phyloP scores from a whole-genome alignment of 805 yeast species.

The Hanseniaspora occidentalis region DNA sequence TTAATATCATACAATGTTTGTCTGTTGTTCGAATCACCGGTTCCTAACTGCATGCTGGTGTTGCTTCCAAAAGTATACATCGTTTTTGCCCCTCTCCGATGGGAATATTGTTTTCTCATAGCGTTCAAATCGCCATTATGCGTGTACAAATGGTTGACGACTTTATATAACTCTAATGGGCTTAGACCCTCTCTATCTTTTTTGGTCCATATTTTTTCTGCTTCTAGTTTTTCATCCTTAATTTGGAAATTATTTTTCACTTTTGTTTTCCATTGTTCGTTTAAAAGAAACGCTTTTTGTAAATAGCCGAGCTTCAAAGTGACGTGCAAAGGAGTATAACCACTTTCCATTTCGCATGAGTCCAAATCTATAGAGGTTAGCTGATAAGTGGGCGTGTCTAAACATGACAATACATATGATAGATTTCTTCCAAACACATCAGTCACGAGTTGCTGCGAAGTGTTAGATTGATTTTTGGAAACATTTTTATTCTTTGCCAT shows the following conservation, averaged over 20 bases:
- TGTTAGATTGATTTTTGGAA: conserved; percentile 3
- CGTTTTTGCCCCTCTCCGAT: conserved; percentile 33
- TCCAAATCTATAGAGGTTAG: conserved; percentile 26
- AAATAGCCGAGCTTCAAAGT: conserved; percentile 28
- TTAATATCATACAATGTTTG: conserved; percentile 30
- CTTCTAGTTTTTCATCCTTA: conserved; percentile 9
- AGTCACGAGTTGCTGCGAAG: conserved; percentile 18
- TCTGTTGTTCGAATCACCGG: conserved; percentile 50
- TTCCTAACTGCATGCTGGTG: conserved; percentile 48
- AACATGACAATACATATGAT: conserved; percentile 17
- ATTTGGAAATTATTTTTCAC: conserved; percentile 2
- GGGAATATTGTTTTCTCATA: background rate
- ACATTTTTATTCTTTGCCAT: conserved; percentile 7
- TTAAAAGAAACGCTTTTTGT: conserved; percentile 19
- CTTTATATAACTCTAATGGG: conserved; percentile 53
- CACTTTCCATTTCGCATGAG: conserved; percentile 56
- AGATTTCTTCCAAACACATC: conserved; percentile 58
- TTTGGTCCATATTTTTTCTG: conserved; percentile 22
- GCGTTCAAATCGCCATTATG: conserved; percentile 20
- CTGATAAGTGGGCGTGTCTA: conserved; percentile 12
- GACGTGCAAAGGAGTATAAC: conserved; percentile 73
- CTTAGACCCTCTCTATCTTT: conserved; percentile 63
- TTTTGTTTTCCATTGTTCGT: conserved; percentile 16
- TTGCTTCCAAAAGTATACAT: conserved; percentile 53
- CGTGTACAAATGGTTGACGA: conserved; percentile 32